Conservation (phyloP, 2,329 filamentous ascomycete species). For the Coleophoma crateriformis region DNA sequence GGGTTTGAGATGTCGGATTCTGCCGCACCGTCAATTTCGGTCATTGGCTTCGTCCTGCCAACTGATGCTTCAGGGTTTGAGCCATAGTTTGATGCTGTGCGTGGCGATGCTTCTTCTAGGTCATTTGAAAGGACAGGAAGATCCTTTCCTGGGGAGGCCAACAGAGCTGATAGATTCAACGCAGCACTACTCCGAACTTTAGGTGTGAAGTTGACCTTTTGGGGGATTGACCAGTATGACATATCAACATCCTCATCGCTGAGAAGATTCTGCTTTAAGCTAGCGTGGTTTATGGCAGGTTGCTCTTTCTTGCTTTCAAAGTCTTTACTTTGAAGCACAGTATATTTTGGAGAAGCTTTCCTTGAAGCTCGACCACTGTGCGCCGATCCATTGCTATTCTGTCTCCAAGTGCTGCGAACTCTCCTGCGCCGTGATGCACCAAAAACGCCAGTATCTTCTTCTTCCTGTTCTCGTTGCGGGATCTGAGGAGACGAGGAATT, state of each 20-base stretch:
- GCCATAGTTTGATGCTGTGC: neutral
- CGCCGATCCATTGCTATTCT: conserved; percentile 22
- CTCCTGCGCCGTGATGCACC: conserved; percentile 23
- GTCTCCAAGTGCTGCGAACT: conserved; percentile 25
- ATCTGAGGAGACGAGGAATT: conserved; percentile 23
- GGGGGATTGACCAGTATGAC: conserved; percentile 21
- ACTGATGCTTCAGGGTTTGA: neutral
- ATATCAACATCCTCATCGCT: conserved; percentile 11
- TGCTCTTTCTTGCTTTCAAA: neutral
- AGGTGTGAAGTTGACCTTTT: conserved; percentile 25
- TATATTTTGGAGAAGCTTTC: conserved; percentile 9
- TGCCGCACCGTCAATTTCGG: no score
- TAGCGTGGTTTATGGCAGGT: conserved; percentile 10
- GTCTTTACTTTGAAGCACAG: conserved; percentile 1
- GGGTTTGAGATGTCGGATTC: neutral
- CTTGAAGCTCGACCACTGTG: conserved; percentile 24
- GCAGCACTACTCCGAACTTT: conserved; percentile 13
- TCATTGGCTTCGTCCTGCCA: neutral
- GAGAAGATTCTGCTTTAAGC: neutral
- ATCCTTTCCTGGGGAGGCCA: conserved; percentile 19
- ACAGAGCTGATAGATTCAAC: conserved; percentile 20
- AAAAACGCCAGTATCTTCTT: conserved; percentile 4
- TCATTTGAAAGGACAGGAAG: conserved; percentile 15
- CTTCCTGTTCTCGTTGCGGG: conserved; percentile 4
- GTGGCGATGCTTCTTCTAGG: conserved; percentile 2